Conservation (phyloP, 2,329 filamentous ascomycete genomes). For the Colletotrichum sojae region DNA sequence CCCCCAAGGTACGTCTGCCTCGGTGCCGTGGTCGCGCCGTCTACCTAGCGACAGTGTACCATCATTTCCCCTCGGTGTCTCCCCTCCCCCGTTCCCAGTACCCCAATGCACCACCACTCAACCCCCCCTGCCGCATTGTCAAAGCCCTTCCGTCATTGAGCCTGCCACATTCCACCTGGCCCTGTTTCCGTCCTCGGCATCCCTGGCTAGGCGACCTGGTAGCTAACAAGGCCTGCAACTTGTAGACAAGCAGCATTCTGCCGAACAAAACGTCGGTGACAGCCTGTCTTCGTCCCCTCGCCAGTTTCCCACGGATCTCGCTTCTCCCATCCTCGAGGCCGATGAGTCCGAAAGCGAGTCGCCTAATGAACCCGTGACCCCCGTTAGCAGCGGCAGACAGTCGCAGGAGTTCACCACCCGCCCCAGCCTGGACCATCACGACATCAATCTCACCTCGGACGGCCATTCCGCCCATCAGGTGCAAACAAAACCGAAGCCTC, state of each 20-base stretch:
- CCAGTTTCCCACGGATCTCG: slow-evolving; percentile 64
- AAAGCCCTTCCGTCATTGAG: slow-evolving; percentile 36
- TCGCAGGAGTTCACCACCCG: slow-evolving; percentile 68
- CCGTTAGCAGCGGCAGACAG: slow-evolving; percentile 68
- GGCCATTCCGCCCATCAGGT: slow-evolving; percentile 40
- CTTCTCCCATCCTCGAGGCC: slow-evolving; percentile 68
- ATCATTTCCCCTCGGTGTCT: background rate
- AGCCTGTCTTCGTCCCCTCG: slow-evolving; percentile 58
- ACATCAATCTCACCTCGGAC: slow-evolving; percentile 48
- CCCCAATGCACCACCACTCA: background rate
- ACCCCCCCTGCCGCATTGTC: slow-evolving; percentile 19
- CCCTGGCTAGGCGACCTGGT: slow-evolving; percentile 23
- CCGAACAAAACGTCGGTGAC: slow-evolving; percentile 34
- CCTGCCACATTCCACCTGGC: slow-evolving; percentile 28
- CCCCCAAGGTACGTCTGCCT: slow-evolving; percentile 29
- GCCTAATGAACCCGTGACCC: slow-evolving; percentile 73
- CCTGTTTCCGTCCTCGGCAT: slow-evolving; percentile 39
- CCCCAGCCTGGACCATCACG: slow-evolving; percentile 56
- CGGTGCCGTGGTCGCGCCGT: background rate
- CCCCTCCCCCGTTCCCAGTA: background rate
- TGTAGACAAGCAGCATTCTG: slow-evolving; percentile 29
- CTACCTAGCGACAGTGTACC: background rate
- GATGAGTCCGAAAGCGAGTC: slow-evolving; percentile 74
- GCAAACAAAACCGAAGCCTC: slow-evolving; percentile 33
- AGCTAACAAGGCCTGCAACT: slow-evolving; percentile 34